Conservation (phyloP, 305 asterid species). For the Fraxinus ornus region DNA sequence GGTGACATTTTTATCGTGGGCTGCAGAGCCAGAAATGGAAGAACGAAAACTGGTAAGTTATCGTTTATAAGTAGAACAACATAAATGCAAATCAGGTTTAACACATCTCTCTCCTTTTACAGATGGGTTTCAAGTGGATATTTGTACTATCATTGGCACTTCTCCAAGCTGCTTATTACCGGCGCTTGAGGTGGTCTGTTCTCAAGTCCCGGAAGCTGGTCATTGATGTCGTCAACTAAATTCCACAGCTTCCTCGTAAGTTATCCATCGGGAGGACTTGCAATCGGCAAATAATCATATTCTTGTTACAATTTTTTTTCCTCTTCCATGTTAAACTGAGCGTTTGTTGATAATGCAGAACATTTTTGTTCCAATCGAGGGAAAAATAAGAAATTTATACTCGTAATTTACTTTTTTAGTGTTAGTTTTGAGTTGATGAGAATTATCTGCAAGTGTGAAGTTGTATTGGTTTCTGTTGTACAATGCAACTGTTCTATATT, state of each 20-base stretch:
- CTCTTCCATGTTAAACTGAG: constrained; percentile 21
- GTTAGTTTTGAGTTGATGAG: constrained; percentile 18
- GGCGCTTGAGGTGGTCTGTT: constrained; percentile 87
- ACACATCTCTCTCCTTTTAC: constrained; percentile 17
- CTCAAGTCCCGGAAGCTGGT: constrained; percentile 81
- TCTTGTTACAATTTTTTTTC: not conserved
- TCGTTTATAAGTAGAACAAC: not conserved
- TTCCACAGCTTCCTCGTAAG: not conserved
- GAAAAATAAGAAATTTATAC: constrained; percentile 33
- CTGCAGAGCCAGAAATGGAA: constrained; percentile 97
- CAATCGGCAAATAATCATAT: constrained; percentile 35
- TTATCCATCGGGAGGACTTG: constrained; percentile 8
- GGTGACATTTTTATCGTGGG: constrained; percentile 76
- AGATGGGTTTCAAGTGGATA: constrained; percentile 98
- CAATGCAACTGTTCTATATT: constrained; percentile 8
- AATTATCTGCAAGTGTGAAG: constrained; percentile 17
- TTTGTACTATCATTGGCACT: constrained; percentile 82
- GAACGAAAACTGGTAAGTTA: constrained; percentile 81
- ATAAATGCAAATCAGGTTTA: not conserved
- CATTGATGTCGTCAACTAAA: constrained; percentile 77
- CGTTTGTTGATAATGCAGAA: constrained; percentile 20
- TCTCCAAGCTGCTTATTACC: constrained; percentile 82
- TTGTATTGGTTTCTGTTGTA: constrained; percentile 15
- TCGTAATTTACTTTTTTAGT: not conserved
- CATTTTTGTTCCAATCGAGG: constrained; percentile 11